phyloP scores from a whole-genome alignment of 257 asterid species.

The Fraxinus anomala region DNA sequence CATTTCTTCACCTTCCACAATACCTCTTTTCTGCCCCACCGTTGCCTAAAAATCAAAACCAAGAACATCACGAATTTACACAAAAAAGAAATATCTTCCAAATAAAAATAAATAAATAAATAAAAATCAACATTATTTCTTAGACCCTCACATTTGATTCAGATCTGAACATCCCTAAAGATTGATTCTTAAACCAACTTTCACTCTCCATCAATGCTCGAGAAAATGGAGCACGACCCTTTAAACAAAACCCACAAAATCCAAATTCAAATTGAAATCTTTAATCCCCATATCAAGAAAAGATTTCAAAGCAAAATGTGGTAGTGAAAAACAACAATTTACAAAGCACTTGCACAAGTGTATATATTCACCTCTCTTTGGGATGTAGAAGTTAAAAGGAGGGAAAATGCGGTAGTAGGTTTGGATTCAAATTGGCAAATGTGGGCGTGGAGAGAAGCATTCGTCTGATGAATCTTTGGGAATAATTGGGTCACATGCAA shows the following conservation, averaged over 20 bases:
- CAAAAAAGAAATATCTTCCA: neutral
- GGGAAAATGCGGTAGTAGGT: neutral
- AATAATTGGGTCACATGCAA: slow-evolving; percentile 4
- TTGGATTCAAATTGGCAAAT: neutral
- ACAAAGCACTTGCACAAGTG: neutral
- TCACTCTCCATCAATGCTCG: slow-evolving; percentile 34
- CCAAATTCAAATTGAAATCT: slow-evolving; percentile 13
- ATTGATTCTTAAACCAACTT: slow-evolving; percentile 20
- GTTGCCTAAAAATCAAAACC: slow-evolving; percentile 28
- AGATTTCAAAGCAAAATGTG: slow-evolving; percentile 6
- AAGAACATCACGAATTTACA: slow-evolving; percentile 11
- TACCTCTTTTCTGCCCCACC: slow-evolving; percentile 42
- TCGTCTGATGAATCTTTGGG: neutral
- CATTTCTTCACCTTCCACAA: slow-evolving; percentile 35
- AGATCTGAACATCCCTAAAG: slow-evolving; percentile 37
- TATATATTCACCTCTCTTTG: neutral
- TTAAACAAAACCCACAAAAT: slow-evolving; percentile 24
- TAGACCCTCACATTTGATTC: slow-evolving; percentile 39
- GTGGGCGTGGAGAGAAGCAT: neutral
- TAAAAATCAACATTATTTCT: neutral
- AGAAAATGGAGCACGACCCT: neutral
- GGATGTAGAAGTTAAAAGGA: neutral
- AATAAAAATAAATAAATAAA: neutral
- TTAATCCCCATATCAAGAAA: slow-evolving; percentile 13
- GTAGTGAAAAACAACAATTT: neutral